Conservation (phyloP, 305 asterid genomes). For the Plantago coronopus region DNA sequence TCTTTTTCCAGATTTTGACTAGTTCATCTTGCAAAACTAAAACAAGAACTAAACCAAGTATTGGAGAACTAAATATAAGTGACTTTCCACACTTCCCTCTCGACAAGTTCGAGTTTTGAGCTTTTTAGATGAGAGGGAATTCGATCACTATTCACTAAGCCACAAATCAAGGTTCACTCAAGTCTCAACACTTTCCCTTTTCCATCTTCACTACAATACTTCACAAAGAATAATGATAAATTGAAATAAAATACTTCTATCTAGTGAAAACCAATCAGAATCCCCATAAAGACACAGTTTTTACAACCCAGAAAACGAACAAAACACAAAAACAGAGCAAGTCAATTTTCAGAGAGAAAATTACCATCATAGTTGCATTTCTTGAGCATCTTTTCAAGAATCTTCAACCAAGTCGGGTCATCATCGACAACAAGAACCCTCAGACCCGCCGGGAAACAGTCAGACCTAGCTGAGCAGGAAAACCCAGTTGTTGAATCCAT, state of each 20-base stretch:
- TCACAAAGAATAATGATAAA: neutral
- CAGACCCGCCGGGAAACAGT: constrained; percentile 55
- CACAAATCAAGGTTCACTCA: neutral
- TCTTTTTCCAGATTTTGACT: constrained; percentile 1
- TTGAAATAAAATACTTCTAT: neutral
- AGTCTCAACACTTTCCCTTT: too few relatives aligned
- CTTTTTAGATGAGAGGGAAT: too few relatives aligned
- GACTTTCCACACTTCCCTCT: too few relatives aligned
- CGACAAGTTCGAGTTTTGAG: too few relatives aligned
- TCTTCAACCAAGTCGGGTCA: constrained; percentile 55
- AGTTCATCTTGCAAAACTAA: neutral
- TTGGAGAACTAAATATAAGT: too few relatives aligned
- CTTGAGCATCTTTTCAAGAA: constrained; percentile 64
- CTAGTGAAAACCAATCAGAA: neutral
- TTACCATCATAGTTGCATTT: constrained; percentile 66
- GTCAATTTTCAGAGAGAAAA: neutral
- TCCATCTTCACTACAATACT: neutral
- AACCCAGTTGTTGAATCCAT: constrained; percentile 40
- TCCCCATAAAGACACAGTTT: neutral
- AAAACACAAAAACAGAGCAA: neutral
- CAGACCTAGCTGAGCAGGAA: constrained; percentile 36
- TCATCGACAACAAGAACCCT: constrained; percentile 71
- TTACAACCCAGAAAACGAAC: neutral
- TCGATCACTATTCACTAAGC: too few relatives aligned
- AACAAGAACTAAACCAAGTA: neutral